Evolutionary conservation across 768 basidiomycete genomes (phyloP).

Genomic region (Lactifluus subvellereus): DNA sequence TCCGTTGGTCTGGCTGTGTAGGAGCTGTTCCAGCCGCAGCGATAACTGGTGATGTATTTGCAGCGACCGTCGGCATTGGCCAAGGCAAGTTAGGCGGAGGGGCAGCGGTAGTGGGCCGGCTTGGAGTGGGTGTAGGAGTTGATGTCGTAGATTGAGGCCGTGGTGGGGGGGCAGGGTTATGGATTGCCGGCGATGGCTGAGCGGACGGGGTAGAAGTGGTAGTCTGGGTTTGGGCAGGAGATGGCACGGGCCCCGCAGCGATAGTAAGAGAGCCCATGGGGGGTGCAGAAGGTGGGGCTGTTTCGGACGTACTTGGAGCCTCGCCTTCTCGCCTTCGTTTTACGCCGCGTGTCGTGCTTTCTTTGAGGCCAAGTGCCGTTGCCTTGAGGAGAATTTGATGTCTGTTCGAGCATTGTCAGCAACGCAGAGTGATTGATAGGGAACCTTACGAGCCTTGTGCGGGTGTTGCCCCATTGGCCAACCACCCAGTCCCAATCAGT

Average conservation of each 20-base stretch:
- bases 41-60: constrained; percentile 23
- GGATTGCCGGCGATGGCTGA: constrained; percentile 24
- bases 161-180: constrained; percentile 11
- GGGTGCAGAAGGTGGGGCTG: constrained; percentile 4
- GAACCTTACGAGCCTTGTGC: constrained; percentile 52
- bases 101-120: constrained; percentile 16
- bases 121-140: constrained; percentile 15
- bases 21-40: constrained; percentile 4
- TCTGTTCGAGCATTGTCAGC: constrained; percentile 33
- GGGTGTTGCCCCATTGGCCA: constrained; percentile 63
- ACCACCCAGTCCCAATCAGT: constrained; percentile 80
- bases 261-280: constrained; percentile 16
- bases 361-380: constrained; percentile 70
- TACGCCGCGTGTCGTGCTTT: constrained; percentile 57
- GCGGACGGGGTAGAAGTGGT: constrained; percentile 20
- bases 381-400: constrained; percentile 83
- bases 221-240: constrained; percentile 22
- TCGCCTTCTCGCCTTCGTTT: constrained; percentile 50
- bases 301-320: constrained; percentile 4
- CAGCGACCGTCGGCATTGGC: constrained; percentile 26
- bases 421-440: not conserved
- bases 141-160: constrained; percentile 16
- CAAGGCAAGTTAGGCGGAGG: constrained; percentile 21
- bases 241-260: constrained; percentile 11
- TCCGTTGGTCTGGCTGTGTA: constrained; percentile 10